A percentile compares a stretch with the other conserved stretches of the same genome.
Conservation (phyloP, 768 basidiomycete species). For the Symmetrospora coprosmae region DNA sequence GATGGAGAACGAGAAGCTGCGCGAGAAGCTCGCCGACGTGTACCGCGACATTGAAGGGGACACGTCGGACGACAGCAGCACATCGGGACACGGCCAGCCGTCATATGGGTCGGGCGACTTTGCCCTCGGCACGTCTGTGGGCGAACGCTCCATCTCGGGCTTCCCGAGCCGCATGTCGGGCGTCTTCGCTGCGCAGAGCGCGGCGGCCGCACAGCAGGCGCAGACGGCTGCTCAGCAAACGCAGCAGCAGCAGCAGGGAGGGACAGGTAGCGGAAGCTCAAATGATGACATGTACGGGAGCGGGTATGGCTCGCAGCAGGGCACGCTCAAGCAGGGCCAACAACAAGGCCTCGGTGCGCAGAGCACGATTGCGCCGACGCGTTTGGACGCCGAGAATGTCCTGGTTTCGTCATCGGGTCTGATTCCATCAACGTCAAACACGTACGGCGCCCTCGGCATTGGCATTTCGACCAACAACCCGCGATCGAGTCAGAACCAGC, state of each 20-base stretch:
- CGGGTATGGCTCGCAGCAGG: no score
- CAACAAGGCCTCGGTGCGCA: background rate
- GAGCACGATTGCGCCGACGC: background rate
- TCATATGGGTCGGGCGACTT: background rate
- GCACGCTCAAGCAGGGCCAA: background rate
- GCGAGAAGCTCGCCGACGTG: constrained; percentile 42
- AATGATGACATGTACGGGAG: no score
- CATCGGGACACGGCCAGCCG: background rate
- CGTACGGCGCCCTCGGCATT: constrained; percentile 32
- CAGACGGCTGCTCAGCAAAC: background rate
- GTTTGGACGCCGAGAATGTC: constrained; percentile 25
- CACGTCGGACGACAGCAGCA: background rate
- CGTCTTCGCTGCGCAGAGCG: constrained; percentile 69
- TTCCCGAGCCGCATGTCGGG: constrained; percentile 81
- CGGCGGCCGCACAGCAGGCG: constrained; percentile 51
- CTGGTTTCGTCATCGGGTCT: constrained; percentile 24
- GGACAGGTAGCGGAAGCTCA: background rate
- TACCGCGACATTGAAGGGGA: constrained; percentile 31
- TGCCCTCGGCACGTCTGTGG: background rate
- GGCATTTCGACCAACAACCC: constrained; percentile 27
- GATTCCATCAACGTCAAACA: constrained; percentile 28
- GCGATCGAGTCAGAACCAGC: no score
- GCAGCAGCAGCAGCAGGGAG: constrained; percentile 12
- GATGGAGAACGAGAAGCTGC: constrained; percentile 67
- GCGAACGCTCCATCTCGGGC: constrained; percentile 38